phyloP scores from a whole-genome alignment of 805 yeast species.

The Lipomyces starkeyi region DNA sequence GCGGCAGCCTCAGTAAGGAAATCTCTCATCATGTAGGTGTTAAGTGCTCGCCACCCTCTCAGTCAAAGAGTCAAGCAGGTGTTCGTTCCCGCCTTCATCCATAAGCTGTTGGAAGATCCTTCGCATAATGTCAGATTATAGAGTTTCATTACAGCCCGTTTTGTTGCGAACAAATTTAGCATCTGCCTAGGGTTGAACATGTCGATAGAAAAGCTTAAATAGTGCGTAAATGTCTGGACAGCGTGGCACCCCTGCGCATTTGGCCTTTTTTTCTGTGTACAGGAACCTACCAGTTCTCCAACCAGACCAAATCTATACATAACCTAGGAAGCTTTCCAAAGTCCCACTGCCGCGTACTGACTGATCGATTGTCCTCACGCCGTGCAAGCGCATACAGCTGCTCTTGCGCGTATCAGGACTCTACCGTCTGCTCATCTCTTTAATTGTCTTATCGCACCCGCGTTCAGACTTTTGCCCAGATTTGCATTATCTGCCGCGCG shows the following conservation, averaged over 20 bases:
- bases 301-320: no score
- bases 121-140: no score
- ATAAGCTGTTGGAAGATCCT: no score
- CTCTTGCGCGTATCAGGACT: background rate
- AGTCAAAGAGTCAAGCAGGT: no score
- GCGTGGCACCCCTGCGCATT: background rate
- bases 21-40: no score
- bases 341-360: background rate
- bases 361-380: no score
- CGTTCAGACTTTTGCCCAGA: background rate
- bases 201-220: no score
- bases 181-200: background rate
- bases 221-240: background rate
- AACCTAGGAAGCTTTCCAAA: no score
- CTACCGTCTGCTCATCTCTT: background rate
- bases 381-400: background rate
- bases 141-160: background rate
- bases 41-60: no score
- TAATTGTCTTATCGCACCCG: background rate
- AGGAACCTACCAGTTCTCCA: background rate
- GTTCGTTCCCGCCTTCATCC: no score
- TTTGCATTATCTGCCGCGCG: background rate
- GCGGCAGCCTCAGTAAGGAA: no score
- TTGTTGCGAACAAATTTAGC: background rate
- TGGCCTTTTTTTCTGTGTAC: background rate